Conservation (phyloP, 2,329 filamentous ascomycete species). For the Fusarium sp. region DNA sequence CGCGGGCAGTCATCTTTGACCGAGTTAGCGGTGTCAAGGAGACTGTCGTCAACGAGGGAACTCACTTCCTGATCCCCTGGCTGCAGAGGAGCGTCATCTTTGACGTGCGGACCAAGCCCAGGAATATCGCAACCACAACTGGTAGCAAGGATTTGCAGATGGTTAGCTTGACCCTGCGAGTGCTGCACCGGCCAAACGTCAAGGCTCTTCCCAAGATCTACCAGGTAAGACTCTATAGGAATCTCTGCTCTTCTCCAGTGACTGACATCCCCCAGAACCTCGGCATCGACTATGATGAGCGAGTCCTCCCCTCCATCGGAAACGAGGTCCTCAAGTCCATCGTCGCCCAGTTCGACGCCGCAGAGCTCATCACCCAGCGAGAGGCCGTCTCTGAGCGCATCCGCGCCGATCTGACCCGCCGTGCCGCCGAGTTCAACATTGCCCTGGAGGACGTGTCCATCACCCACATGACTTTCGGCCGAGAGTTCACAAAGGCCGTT, state of each 20-base stretch:
- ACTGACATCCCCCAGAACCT: slow-evolving; percentile 75
- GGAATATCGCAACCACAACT: slow-evolving; percentile 97
- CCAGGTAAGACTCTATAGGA: slow-evolving; percentile 71
- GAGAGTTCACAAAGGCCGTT: slow-evolving; percentile 98
- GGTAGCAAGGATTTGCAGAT: slow-evolving; percentile 99
- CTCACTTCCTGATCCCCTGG: slow-evolving; percentile 96
- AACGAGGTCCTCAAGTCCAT: slow-evolving; percentile 99
- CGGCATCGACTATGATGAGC: slow-evolving; percentile 97
- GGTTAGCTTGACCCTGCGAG: slow-evolving; percentile 97
- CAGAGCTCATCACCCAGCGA: slow-evolving; percentile 98
- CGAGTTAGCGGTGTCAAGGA: slow-evolving; percentile 93
- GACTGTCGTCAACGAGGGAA: slow-evolving; percentile 91
- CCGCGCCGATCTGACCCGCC: slow-evolving; percentile 89
- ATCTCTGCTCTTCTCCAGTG: not conserved
- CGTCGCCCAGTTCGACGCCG: slow-evolving; percentile 98
- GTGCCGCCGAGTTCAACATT: slow-evolving; percentile 98
- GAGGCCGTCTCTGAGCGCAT: slow-evolving; percentile 97
- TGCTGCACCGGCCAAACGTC: slow-evolving; percentile 94
- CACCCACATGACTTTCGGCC: slow-evolving; percentile 99
- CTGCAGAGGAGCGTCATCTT: slow-evolving; percentile 94
- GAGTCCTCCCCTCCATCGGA: slow-evolving; percentile 97
- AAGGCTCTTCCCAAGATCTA: slow-evolving; percentile 96
- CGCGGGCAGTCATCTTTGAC: slow-evolving; percentile 98
- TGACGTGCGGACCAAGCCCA: slow-evolving; percentile 96
- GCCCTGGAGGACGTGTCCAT: slow-evolving; percentile 98